These are phyloP conservation scores for Sambucus nigra DNA, from an alignment of 129 eudicot genomes.

Conservation along the genomic window DNA sequence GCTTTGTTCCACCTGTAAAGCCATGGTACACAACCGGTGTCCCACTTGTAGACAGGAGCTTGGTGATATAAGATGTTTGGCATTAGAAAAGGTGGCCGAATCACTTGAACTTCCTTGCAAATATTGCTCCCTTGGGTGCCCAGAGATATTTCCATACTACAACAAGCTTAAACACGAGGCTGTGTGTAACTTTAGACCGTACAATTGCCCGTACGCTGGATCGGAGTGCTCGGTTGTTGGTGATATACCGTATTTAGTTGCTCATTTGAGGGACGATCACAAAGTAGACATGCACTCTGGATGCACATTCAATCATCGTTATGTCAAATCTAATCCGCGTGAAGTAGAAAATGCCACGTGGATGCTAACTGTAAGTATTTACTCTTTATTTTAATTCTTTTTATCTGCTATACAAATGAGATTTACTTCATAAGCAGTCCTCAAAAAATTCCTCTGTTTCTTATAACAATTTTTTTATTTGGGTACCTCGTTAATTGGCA, in stretches of 20 bases:
- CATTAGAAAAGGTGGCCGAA: constrained; percentile 49
- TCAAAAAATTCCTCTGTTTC: too few species aligned
- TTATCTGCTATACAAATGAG: too few species aligned
- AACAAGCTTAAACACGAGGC: constrained; percentile 45
- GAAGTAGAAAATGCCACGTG: constrained; percentile 53
- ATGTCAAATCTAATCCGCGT: constrained; percentile 47
- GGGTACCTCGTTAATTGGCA: too few species aligned
- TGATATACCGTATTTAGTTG: constrained; percentile 28
- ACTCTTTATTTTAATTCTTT: not conserved
- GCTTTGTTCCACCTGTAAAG: constrained; percentile 43
- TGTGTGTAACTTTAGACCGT: constrained; percentile 42
- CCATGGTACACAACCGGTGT: constrained; percentile 40
- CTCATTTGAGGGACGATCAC: constrained; percentile 45
- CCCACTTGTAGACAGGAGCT: constrained; percentile 52
- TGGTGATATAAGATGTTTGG: constrained; percentile 42
- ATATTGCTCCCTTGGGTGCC: constrained; percentile 35
- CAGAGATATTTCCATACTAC: constrained; percentile 47
- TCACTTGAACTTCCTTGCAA: constrained; percentile 50
- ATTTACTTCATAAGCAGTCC: too few species aligned
- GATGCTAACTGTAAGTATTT: constrained; percentile 45
- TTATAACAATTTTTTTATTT: too few species aligned
- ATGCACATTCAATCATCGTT: constrained; percentile 49
- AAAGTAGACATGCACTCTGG: constrained; percentile 55
- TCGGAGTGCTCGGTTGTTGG: constrained; percentile 47
- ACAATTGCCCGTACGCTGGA: constrained; percentile 50